Evolutionary conservation across 805 yeast genomes (phyloP), one percentile per base, ranked within the genome.

Genomic region (Yamadazyma philogaea): DNA sequence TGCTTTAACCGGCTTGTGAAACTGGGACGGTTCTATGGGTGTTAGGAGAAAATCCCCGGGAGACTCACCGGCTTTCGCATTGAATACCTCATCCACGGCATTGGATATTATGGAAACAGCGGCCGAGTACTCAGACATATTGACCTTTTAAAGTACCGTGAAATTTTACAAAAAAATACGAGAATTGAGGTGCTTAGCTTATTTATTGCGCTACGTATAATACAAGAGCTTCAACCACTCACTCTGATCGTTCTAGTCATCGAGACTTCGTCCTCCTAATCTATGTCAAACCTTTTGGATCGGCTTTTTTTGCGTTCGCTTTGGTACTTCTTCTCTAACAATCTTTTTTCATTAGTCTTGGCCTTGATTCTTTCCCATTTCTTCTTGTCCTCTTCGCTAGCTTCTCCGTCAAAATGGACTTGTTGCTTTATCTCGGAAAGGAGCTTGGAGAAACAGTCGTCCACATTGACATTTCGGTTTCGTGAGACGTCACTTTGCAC

Each of bases 401-500:
- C 61, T 39, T 79, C 85, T 1, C 60, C 63, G 0, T 74, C 75
- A 46, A 82, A 72, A 45, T 60, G 61, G 1, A 77, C 77, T 1
- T 60, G 58, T 1, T 59, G 57, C 45, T 70, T 75, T 44, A 87
- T 70, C 42, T 78, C 83, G 1, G 60, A 51, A 3, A 77, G 63
- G 10, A 87, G 67, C 56, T 83, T 84, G n/a, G 62, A 60, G 45
- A 78, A 76, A 50, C 95, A 87, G 19, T 73, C 70, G 4, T 68
- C 70, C 6, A 75, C 57, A 53, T 87, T 87, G 7, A 61, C 63
- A 11, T 77, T 79, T 49, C 87, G 68, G 14, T 78, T 77, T 22
- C 96, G 61, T 4, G 76, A 64, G 7, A 62, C 54, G 44, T 85
- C 90, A 26, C 83, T 75, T 48, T 79, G 83, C 1, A 87, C 70